phyloP scores from a whole-genome alignment of 208 protist genomes.

The Wallacemonas sp. region DNA sequence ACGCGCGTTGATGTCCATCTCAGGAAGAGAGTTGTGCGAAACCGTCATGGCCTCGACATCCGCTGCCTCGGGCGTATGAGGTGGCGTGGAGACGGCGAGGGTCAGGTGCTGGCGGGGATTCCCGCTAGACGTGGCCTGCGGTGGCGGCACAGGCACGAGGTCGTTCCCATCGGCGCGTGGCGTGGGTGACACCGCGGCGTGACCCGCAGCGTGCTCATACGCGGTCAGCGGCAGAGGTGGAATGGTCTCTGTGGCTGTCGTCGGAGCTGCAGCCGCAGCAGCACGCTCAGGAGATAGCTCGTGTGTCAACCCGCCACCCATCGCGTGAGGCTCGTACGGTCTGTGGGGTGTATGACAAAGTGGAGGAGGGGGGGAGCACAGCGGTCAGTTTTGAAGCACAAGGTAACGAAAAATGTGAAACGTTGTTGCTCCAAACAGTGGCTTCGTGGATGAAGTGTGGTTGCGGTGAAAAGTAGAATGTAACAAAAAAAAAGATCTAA shows the following conservation, averaged over 20 bases:
- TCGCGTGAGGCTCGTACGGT: not conserved
- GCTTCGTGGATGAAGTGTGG: no score
- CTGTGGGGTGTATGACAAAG: no score
- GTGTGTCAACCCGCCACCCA: not conserved
- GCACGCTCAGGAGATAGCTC: constrained; percentile 5
- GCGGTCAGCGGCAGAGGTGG: not conserved
- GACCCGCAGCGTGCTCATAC: not conserved
- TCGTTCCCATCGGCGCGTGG: not conserved
- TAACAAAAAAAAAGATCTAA: constrained; percentile 1
- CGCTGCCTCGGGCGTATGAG: no score
- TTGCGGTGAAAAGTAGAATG: constrained; percentile 7
- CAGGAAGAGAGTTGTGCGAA: no score
- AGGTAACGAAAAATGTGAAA: no score
- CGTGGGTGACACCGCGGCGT: no score
- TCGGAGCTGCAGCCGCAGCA: not conserved
- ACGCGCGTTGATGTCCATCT: no score
- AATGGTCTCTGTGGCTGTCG: not conserved
- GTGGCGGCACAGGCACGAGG: not conserved
- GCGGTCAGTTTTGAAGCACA: no score
- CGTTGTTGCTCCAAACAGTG: no score
- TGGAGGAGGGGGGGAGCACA: no score
- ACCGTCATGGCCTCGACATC: no score
- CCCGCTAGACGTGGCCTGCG: not conserved
- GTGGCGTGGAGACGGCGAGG: no score
- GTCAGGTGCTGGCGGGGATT: not conserved